phyloP scores from a whole-genome alignment of 2,329 filamentous ascomycete genomes.

The Ilyonectria robusta region DNA sequence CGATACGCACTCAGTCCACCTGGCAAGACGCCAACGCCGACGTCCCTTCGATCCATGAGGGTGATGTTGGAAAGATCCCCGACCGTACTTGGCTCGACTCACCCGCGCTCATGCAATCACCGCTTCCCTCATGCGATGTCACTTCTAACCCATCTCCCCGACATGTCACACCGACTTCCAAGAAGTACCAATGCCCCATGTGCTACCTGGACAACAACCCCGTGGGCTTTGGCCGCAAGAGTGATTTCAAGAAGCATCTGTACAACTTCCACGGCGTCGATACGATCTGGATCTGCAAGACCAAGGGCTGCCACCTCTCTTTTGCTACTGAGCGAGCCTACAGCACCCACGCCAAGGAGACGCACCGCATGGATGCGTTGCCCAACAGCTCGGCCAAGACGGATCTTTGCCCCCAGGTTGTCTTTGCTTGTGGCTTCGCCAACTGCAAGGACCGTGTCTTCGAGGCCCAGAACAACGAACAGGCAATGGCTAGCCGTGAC shows the following conservation, averaged over 20 bases:
- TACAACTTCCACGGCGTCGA: constrained; percentile 63
- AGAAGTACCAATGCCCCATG: constrained; percentile 62
- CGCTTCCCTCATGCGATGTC: constrained; percentile 50
- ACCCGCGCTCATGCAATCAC: constrained; percentile 55
- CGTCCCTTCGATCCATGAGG: constrained; percentile 52
- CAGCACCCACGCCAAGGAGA: constrained; percentile 60
- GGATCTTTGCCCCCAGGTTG: constrained; percentile 59
- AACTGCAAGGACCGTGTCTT: constrained; percentile 60
- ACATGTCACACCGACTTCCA: constrained; percentile 55
- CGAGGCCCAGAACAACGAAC: constrained; percentile 55
- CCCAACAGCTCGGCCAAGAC: constrained; percentile 58
- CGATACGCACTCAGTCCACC: constrained; percentile 56
- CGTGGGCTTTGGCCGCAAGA: constrained; percentile 62
- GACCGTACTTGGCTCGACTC: constrained; percentile 59
- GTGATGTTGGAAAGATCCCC: constrained; percentile 52
- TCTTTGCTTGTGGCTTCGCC: constrained; percentile 61
- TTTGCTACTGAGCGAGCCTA: constrained; percentile 63
- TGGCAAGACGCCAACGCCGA: constrained; percentile 55
- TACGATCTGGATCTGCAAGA: constrained; percentile 60
- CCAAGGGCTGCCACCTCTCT: constrained; percentile 57
- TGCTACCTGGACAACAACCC: constrained; percentile 62
- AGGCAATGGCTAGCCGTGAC: constrained; percentile 55
- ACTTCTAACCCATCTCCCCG: constrained; percentile 56
- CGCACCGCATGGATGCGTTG: constrained; percentile 58
- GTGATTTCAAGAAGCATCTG: constrained; percentile 65